Evolutionary conservation across 306 rosid species (phyloP).

Genomic region (Leucaena leucocephala): DNA sequence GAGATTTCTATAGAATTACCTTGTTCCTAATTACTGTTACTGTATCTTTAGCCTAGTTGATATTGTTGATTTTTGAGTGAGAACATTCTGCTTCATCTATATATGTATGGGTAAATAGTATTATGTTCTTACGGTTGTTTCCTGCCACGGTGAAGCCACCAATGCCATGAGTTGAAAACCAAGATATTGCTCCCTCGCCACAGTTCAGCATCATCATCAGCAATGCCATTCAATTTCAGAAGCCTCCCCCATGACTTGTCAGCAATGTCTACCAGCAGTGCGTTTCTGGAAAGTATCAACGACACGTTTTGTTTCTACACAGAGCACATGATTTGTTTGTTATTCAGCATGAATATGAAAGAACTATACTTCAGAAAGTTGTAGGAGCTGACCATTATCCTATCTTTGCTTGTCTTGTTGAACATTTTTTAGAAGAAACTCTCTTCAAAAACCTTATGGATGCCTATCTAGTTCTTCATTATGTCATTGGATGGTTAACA

Average conservation of each 20-base stretch:
- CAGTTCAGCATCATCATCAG: background rate
- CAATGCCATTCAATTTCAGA: conserved; percentile 39
- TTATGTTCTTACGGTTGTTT: conserved; percentile 33
- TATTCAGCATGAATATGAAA: background rate
- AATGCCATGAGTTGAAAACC: conserved; percentile 49
- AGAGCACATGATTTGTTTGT: background rate
- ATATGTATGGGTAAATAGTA: background rate
- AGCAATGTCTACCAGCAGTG: conserved; percentile 30
- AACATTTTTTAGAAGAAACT: background rate
- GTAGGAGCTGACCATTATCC: background rate
- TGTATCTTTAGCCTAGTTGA: background rate
- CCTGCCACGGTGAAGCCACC: conserved; percentile 40
- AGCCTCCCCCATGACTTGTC: conserved; percentile 14
- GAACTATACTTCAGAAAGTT: too few relatives aligned
- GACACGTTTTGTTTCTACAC: conserved; percentile 30
- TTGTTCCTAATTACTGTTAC: too few relatives aligned
- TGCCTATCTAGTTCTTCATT: background rate
- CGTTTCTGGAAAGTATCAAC: conserved; percentile 32
- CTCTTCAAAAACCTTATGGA: background rate
- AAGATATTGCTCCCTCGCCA: conserved; percentile 37
- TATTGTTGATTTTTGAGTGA: background rate
- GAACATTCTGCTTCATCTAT: background rate
- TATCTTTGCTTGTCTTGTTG: background rate
- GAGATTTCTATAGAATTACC: background rate
- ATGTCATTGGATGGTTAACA: background rate